Base-by-base conservation (phyloP, 768 basidiomycete species). In the Boletus reticuloceps region DNA sequence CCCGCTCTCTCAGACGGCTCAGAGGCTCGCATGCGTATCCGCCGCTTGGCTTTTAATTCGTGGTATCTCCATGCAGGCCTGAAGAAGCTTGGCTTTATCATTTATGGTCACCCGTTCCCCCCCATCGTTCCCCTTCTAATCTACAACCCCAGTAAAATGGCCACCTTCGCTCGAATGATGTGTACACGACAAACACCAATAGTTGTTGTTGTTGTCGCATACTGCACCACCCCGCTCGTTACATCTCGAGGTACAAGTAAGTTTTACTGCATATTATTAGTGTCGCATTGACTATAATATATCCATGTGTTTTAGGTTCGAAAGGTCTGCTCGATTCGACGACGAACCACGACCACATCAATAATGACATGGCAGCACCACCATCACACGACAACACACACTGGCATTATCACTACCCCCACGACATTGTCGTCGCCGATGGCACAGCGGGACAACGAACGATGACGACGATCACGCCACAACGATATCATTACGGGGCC, bases 131-230 rank as follows among this genome's bases (percentile, higher is more conserved):
- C 97, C 0, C 77, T 98, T 43, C 77, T 99, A 48, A 74, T 98
- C 32, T 98, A 93, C 81, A 84, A 92, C 69, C 91, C 91, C 0
- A 95, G 90, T 49, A 98, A 97, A 77, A 93, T 98, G 92, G 82
- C 82, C 56, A 80, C 88, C 66, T 96, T 98, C 78, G 88, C 89
- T 60, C 81, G 90, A 27, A 79, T 96, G 80, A 97, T 98, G 94
- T 79, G 82, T 59, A 64, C 71, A 40, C 79, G 90, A 43, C 75
- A 81, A 64, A 90, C 85, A 11, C 91, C 94, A 0, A 89, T 96
- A 55, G 82, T 94, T 10, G 83, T 91, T 5, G 94, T 97, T 20
- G 90, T 96, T 32, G 93, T 97, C 7, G 87, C 85, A 27, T 96
- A 96, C 69, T 89, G 88, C 8, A 93, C 94, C 1, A 97, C 94